These are phyloP conservation scores for Fomitopsis betulina DNA, from an alignment of 1,284 basidiomycete genomes.

Conservation along the genomic window DNA sequence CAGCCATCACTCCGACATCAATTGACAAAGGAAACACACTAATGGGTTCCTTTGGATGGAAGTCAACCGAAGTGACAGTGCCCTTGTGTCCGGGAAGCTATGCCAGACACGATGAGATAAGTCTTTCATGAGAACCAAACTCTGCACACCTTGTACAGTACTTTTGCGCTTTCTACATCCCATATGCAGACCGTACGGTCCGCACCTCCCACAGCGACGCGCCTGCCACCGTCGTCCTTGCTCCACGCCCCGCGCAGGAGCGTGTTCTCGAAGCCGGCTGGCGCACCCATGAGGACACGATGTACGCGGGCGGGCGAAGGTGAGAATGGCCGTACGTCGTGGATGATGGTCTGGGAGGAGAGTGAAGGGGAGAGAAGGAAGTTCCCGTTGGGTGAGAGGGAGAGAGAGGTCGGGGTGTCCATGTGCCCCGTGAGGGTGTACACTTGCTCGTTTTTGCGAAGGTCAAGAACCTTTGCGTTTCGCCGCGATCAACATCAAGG, in stretches of 20 bases:
- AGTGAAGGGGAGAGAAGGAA: conserved; percentile 85
- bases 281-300: conserved; percentile 76
- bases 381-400: conserved; percentile 82
- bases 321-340: conserved; percentile 90
- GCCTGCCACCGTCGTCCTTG: conserved; percentile 64
- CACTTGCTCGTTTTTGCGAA: conserved; percentile 76
- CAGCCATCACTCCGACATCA: neutral
- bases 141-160: conserved; percentile 74
- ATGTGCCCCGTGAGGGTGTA: conserved; percentile 77
- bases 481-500: neutral
- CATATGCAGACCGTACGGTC: conserved; percentile 88
- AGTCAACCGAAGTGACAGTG: conserved; percentile 86
- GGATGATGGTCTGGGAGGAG: conserved; percentile 82
- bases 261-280: conserved; percentile 87
- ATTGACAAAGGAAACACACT: conserved; percentile 41
- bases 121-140: neutral
- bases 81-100: conserved; percentile 92
- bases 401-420: conserved; percentile 86
- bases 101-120: conserved; percentile 3
- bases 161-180: conserved; percentile 84
- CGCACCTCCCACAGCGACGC: conserved; percentile 76
- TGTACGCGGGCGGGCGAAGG: conserved; percentile 78
- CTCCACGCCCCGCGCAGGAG: conserved; percentile 82
- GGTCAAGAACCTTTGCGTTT: conserved; percentile 68
- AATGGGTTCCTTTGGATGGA: conserved; percentile 91